Evolutionary conservation across 106 monocot genomes (phyloP), one percentile per base, ranked within the genome.

Genomic region (Alisma plantagoaquatica): DNA sequence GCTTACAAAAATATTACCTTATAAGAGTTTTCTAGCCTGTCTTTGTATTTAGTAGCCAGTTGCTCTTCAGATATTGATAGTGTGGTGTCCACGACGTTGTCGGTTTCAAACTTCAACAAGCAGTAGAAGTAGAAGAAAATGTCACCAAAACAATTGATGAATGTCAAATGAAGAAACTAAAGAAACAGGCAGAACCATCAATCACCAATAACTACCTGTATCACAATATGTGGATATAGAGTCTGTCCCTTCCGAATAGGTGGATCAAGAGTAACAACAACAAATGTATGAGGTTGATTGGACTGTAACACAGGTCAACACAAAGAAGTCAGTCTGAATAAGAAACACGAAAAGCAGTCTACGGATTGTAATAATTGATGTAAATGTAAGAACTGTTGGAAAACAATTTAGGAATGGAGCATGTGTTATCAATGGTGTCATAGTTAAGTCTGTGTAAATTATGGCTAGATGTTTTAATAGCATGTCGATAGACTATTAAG

Each of bases 161-260:
- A 51, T 7, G 30, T 22, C 1, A 32, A 23, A 43, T 25, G 21
- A 57, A 45, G n/a, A n/a, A n/a, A n/a, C 35, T 14, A 31, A 53
- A 46, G 29, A 29, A 49, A 41, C 30, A n/a, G 2, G 16, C 46
- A 57, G 17, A 26, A 25, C 24, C 27, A 33, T 15, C 16, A 7
- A 26, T 59, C 0, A 20, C 2, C 14, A 2, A 24, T 33, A 11
- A 27, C 28, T 65, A 96, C 98, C 90, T 99, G 98, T 60, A 99
- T 63, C 29, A 99, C 90, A 63, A 99, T 86, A 77, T 99, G 90
- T 0, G 98, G 98, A 57, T 99, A 99, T 43, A 86, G 41, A 33
- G 98, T 99, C 73, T 86, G 86, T 56, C 98, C 98, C 73, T 99
- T 99, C 23, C 90, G 90, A 46, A 99, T 99, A 29, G 98, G 98